Evolutionary conservation across 352 stramenopile species (phyloP), one percentile per base, ranked within the genome.

Genomic region (Hyaloperonospora arabidopsidis): DNA sequence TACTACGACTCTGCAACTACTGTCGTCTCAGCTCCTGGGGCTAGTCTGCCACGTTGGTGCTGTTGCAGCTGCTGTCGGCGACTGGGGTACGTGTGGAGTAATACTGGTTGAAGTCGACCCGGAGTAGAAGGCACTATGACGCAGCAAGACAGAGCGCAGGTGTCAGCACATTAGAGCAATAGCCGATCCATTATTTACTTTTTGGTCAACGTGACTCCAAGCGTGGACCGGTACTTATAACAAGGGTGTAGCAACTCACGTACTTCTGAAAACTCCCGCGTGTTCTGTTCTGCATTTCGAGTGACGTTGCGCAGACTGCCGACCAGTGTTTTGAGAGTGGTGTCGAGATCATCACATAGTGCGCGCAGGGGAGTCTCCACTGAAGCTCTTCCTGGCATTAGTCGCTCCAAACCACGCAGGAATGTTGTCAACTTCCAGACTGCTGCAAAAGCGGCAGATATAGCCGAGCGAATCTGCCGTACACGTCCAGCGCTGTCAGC

Each of bases 61-160:
- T 61, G 45, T 14, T 34, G 32, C 40, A 19, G 43, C 44, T 65
- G 8, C 25, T 32, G 25, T 32, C 8, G 25, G 8, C 8, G 25
- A 29, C 13, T 28, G 44, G 39, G 32, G 25, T 36, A 32, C 52
- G 29, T 49, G 45, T 57, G 54, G 51, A 65, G 53, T 70, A 80
- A 39, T 61, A 86, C 22, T 61, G 40, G 46, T 84, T 86, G 55
- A 85, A 76, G 49, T 84, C 76, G 38, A 89, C 61, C 25, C 76
- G 70, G 49, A 82, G 54, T 40, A 84, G 57, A 32, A 88, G 61
- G 56, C 72, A 57, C 78, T 88, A 54, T 70, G 86, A 61, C 8
- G 43, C 54, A 70, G 14, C 43, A 61, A 47, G 49, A 48, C 54
- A 65, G 41, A 59, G 36, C 56, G 53, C 52, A 65, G 28, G 50